Base-by-base conservation (phyloP, 2,329 filamentous ascomycete species). In the Hypoxylon sp. region DNA sequence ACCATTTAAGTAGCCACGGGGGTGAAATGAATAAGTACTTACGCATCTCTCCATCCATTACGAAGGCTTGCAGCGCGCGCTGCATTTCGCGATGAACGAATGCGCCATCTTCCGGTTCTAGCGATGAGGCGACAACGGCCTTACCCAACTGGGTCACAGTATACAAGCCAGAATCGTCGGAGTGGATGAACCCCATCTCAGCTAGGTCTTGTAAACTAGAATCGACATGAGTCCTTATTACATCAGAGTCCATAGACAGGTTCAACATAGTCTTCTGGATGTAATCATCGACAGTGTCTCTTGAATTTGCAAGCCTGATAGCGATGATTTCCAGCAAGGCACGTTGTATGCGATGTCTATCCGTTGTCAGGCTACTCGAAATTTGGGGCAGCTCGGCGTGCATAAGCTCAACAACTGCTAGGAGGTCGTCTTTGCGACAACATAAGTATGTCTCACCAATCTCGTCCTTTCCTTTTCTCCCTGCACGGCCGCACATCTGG, bases 401-500 rank as follows among this genome's bases (percentile, higher is more conserved):
- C 82, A 94, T 87, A 41, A 94, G 81, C 62, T 91, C 87, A 32
- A 91, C 84, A 3, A 93, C 90, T 14, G 87, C 87, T 74, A 92
- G 89, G 13, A 94, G 78, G 71, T 94, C 92, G 9, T 82, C 79
- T 73, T 89, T 86, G 30, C 89, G 86, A 74, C 91, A 94, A 75
- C 91, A 93, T 1, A 94, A 81, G 76, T 91, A 94, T 1, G 91
- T 94, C 79, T 94, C 92, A 1, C 92, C 92, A 50, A 92, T 82
- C 55, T 92, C 90, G 60, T 93, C 91, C 74, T 93, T 94, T 52
- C 92, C 92, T 78, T 93, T 93, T 59, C 92, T 86, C 5, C 92
- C 92, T 19, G 92, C 92, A 66, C 92, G 86, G 2, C 92, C 92
- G 75, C 91, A 87, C 92, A 94, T 94, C 79, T 94, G 92, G 52